A percentile compares a stretch with the other conserved stretches of the same genome.
Conservation (phyloP, 192 early-diverging fungal genomes). For the Dissophora globulifera region DNA sequence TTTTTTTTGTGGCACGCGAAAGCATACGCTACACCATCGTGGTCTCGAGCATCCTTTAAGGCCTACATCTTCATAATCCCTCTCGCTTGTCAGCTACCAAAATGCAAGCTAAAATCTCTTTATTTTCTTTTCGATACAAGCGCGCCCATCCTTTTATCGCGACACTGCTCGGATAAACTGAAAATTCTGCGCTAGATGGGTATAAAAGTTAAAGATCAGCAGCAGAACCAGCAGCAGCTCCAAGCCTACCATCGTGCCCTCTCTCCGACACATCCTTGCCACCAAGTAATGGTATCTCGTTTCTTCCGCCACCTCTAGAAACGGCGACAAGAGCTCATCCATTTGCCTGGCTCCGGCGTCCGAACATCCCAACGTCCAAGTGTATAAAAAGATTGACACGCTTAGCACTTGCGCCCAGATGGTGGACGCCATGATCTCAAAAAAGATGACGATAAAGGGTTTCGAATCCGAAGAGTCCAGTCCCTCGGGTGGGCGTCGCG, state of each 20-base stretch:
- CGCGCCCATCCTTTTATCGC: too few relatives aligned
- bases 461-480: constrained; percentile 25
- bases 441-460: constrained; percentile 38
- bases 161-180: constrained; percentile 21
- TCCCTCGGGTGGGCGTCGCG: constrained; percentile 25
- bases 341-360: neutral
- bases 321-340: too few relatives aligned
- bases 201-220: constrained; percentile 49
- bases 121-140: neutral
- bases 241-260: constrained; percentile 27
- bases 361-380: constrained; percentile 33
- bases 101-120: too few relatives aligned
- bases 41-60: too few relatives aligned
- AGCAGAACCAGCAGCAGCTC: constrained; percentile 28
- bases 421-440: constrained; percentile 31
- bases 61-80: too few relatives aligned
- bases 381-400: constrained; percentile 31
- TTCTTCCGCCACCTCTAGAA: too few relatives aligned
- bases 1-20: too few relatives aligned
- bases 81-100: too few relatives aligned
- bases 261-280: constrained; percentile 18
- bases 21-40: too few relatives aligned
- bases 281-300: neutral
- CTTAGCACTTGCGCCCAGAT: constrained; percentile 44
- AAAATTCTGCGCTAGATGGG: constrained; percentile 37